Evolutionary conservation across 768 basidiomycete genomes (phyloP).

Genomic region (Boletus barrowsii): DNA sequence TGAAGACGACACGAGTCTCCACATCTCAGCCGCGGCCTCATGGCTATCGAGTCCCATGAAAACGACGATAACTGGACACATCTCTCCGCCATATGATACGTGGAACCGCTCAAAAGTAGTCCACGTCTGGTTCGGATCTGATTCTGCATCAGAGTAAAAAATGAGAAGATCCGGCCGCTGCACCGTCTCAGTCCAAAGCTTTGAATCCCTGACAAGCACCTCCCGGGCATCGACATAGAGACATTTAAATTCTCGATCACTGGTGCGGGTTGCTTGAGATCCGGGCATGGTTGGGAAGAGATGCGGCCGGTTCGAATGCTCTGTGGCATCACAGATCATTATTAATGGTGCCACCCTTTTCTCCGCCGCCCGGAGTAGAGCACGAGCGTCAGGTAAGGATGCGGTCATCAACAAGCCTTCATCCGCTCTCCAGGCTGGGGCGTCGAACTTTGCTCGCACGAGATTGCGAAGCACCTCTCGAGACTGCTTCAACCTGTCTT

Average conservation of each 20-base stretch:
- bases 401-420: conserved; percentile 15
- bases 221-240: conserved; percentile 6
- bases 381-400: conserved; percentile 20
- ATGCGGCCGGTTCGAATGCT: neutral
- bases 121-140: conserved; percentile 11
- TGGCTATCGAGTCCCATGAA: conserved; percentile 17
- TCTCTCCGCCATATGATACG: conserved; percentile 14
- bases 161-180: conserved; percentile 21
- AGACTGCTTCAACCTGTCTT: conserved; percentile 17
- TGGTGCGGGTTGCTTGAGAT: neutral
- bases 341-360: conserved; percentile 13
- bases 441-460: conserved; percentile 7
- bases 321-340: conserved; percentile 15
- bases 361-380: conserved; percentile 11
- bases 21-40: conserved; percentile 12
- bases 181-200: neutral
- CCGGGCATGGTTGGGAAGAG: conserved; percentile 4
- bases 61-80: conserved; percentile 21
- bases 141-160: conserved; percentile 17
- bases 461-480: conserved; percentile 20
- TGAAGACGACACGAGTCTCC: conserved; percentile 14
- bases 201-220: neutral
- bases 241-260: conserved; percentile 14
- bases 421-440: conserved; percentile 23
- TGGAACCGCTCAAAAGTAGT: conserved; percentile 16